These are phyloP conservation scores for Golubevia pallescens DNA, from an alignment of 1,284 basidiomycete genomes.

Conservation along the genomic window DNA sequence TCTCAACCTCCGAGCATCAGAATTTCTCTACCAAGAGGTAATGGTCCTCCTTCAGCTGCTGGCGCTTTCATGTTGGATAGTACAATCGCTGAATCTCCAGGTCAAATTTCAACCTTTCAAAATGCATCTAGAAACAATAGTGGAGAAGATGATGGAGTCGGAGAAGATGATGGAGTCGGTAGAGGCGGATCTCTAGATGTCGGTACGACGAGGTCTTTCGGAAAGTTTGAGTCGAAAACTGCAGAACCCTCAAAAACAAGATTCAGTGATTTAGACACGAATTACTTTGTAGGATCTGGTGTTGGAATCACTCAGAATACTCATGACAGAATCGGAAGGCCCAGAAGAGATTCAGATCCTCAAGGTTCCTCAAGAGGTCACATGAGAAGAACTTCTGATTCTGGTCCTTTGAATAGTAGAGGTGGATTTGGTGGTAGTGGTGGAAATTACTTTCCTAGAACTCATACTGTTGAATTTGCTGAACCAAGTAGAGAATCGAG, in stretches of 20 bases:
- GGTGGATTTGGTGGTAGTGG: constrained; percentile 1
- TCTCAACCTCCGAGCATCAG: background rate
- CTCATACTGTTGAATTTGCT: constrained; percentile 71
- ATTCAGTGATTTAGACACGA: background rate
- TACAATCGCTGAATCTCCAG: background rate
- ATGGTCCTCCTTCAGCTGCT: background rate
- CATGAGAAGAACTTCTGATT: constrained; percentile 33
- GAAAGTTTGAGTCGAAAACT: background rate
- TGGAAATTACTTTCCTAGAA: constrained; percentile 67
- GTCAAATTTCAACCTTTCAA: background rate
- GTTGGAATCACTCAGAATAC: background rate
- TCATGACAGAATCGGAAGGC: background rate
- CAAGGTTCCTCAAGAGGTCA: constrained; percentile 4
- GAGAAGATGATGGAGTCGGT: background rate
- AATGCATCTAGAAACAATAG: background rate
- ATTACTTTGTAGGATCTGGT: background rate
- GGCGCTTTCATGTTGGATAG: background rate
- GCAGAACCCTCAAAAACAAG: background rate
- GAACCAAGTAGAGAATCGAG: constrained; percentile 51
- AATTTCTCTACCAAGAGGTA: background rate
- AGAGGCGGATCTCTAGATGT: background rate
- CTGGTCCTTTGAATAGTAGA: constrained; percentile 11
- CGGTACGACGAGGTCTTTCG: background rate
- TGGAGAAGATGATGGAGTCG: background rate
- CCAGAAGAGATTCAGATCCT: background rate